These are phyloP conservation scores for Kodamaea plutei DNA, from an alignment of 1,139 yeast genomes.

Conservation along the genomic window DNA sequence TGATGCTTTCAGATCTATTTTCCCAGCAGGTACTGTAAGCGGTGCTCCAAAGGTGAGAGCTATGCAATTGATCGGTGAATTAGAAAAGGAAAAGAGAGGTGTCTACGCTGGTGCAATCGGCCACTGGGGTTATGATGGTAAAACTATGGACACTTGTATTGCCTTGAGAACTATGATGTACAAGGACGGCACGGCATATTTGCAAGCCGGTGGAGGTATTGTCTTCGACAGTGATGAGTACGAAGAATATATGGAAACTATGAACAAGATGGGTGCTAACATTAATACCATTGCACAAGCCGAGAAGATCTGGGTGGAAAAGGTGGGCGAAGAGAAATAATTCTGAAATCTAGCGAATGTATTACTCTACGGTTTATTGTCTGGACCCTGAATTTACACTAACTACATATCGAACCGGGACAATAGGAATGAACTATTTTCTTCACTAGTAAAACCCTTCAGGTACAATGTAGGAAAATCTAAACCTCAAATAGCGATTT, in stretches of 20 bases:
- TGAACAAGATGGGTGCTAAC: constrained; percentile 96
- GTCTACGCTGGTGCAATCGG: constrained; percentile 99
- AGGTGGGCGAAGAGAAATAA: constrained; percentile 27
- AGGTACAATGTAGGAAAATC: no score
- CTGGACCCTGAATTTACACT: no score
- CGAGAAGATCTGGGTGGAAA: constrained; percentile 68
- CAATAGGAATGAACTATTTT: no score
- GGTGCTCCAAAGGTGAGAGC: constrained; percentile 98
- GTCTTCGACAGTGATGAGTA: constrained; percentile 92
- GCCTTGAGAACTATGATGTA: constrained; percentile 95
- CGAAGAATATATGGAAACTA: constrained; percentile 93
- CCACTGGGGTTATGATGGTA: constrained; percentile 92
- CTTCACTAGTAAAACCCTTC: no score
- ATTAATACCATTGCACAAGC: constrained; percentile 86
- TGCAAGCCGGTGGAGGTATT: constrained; percentile 99
- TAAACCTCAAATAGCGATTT: no score
- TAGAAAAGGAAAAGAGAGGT: constrained; percentile 90
- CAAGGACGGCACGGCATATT: constrained; percentile 83
- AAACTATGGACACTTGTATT: constrained; percentile 94
- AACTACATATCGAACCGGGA: no score
- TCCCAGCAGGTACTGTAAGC: constrained; percentile 98
- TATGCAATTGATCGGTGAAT: constrained; percentile 87
- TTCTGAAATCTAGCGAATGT: no score
- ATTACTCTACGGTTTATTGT: no score
- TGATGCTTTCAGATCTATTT: constrained; percentile 94